These are phyloP conservation scores for Pythium utonaiense DNA, from an alignment of 352 stramenopile species.

Conservation along the genomic window DNA sequence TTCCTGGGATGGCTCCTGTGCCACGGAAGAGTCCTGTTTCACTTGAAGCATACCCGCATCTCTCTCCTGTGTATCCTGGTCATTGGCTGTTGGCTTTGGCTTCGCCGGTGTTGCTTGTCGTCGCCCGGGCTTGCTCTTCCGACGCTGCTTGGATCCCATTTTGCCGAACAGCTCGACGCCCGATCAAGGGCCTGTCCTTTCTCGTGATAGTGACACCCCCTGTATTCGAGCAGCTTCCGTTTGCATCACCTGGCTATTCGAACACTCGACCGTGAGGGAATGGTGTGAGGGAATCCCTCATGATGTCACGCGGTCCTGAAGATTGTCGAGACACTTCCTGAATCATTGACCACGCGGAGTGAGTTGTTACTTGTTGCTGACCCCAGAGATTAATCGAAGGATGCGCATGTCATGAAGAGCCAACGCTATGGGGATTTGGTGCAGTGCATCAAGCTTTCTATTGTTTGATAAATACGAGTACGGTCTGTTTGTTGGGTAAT, in stretches of 20 bases:
- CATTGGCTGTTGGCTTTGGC: not conserved
- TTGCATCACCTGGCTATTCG: not conserved
- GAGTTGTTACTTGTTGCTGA: not conserved
- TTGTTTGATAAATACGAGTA: not conserved
- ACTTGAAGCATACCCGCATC: not conserved
- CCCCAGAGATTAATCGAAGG: not conserved
- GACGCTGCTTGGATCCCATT: conserved; percentile 9
- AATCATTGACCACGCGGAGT: not conserved
- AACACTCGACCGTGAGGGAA: too few species aligned
- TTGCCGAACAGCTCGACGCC: not conserved
- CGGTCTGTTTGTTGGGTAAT: conserved; percentile 1
- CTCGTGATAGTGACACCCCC: not conserved
- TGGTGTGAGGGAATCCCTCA: too few species aligned
- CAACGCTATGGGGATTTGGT: too few species aligned
- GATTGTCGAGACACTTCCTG: conserved; percentile 1
- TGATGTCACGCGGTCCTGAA: not conserved
- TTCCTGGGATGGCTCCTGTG: not conserved
- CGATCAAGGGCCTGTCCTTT: not conserved
- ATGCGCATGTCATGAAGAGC: too few species aligned
- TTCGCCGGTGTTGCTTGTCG: not conserved
- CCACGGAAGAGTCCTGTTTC: not conserved
- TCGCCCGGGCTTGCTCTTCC: conserved; percentile 2
- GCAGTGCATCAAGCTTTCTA: too few species aligned
- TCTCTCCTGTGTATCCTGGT: not conserved
- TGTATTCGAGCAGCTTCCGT: not conserved